Conservation (phyloP, 1,139 yeast species). For the Debaryomyces robertsiae region DNA sequence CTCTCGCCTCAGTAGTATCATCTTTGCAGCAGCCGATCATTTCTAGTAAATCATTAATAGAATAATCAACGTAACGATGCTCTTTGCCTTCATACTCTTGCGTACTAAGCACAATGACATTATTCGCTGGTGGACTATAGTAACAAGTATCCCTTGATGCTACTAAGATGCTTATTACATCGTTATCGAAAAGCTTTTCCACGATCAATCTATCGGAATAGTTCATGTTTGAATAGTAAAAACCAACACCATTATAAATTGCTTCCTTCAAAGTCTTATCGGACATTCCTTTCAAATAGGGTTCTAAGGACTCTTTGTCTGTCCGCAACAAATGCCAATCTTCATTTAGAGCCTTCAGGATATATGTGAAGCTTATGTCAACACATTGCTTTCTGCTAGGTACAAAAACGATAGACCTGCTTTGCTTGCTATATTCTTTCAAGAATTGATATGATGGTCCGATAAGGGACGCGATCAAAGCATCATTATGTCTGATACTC, state of each 20-base stretch:
- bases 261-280: conserved; percentile 51
- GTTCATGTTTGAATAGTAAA: conserved; percentile 62
- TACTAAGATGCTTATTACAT: conserved; percentile 55
- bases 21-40: conserved; percentile 68
- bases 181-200: conserved; percentile 51
- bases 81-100: conserved; percentile 73
- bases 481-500: conserved; percentile 48
- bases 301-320: conserved; percentile 37
- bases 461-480: conserved; percentile 53
- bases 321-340: conserved; percentile 25
- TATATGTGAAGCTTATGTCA: conserved; percentile 51
- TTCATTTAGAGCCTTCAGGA: conserved; percentile 36
- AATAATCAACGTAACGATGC: conserved; percentile 68
- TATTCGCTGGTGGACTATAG: conserved; percentile 53
- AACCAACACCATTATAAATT: conserved; percentile 68
- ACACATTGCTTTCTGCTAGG: conserved; percentile 58
- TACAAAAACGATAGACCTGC: conserved; percentile 53
- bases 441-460: conserved; percentile 41
- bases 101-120: conserved; percentile 71
- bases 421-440: conserved; percentile 28
- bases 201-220: conserved; percentile 55
- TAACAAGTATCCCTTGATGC: conserved; percentile 59
- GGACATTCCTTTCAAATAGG: conserved; percentile 43
- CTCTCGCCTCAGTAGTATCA: conserved; percentile 32
- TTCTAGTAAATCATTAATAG: conserved; percentile 65